Percentiles rank a stretch among this genome's conserved stretches.
These are phyloP conservation scores for Ophiocordyceps australis DNA, from an alignment of 2,329 filamentous ascomycete species.

Conservation along the genomic window DNA sequence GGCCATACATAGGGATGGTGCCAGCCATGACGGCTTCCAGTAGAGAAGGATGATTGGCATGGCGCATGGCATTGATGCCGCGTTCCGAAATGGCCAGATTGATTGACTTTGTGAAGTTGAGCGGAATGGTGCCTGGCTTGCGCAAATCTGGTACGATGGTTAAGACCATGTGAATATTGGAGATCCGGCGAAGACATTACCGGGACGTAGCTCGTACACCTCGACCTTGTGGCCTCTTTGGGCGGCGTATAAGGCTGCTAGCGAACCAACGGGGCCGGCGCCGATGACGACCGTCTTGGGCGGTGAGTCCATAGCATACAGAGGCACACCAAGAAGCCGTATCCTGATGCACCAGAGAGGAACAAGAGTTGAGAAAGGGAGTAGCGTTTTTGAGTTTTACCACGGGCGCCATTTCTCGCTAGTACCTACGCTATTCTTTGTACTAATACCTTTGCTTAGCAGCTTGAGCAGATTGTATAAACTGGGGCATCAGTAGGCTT, in stretches of 20 bases:
- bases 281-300: conserved; percentile 72
- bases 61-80: conserved; percentile 72
- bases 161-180: too few relatives aligned
- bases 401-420: too few relatives aligned
- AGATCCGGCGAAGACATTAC: conserved; percentile 30
- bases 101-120: conserved; percentile 98
- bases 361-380: too few relatives aligned
- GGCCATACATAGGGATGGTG: conserved; percentile 84
- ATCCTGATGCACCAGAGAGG: too few relatives aligned
- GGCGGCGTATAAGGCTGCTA: conserved; percentile 86
- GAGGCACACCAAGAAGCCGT: too few relatives aligned
- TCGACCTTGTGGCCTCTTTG: conserved; percentile 77
- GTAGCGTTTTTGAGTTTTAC: too few relatives aligned
- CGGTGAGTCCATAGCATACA: conserved; percentile 2
- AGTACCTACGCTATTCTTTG: too few relatives aligned
- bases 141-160: conserved; percentile 56
- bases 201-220: conserved; percentile 81
- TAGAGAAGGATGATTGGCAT: conserved; percentile 47
- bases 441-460: too few relatives aligned
- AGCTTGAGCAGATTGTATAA: too few relatives aligned
- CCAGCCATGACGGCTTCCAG: conserved; percentile 56
- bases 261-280: conserved; percentile 79
- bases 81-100: conserved; percentile 89
- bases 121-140: conserved; percentile 60
- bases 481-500: too few relatives aligned